Percentiles rank a stretch among this genome's conserved stretches.
phyloP scores from a whole-genome alignment of 305 asterid genomes.

The Euphrasia arctica region DNA sequence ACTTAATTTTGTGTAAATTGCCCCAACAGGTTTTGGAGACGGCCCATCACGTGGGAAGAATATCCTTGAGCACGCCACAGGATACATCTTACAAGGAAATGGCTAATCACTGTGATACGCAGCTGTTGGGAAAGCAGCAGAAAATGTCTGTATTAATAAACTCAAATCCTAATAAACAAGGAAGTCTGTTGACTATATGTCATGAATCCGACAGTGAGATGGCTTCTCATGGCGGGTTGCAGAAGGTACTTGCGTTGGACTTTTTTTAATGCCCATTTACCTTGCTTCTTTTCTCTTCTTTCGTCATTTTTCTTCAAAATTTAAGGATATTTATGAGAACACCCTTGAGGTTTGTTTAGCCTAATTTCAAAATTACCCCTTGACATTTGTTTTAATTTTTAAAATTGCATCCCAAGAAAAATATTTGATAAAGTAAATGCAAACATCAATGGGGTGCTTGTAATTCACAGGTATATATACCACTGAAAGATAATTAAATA shows the following conservation, averaged over 20 bases:
- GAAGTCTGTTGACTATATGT: slow-evolving; percentile 46
- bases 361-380: background rate
- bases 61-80: slow-evolving; percentile 68
- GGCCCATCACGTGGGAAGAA: slow-evolving; percentile 74
- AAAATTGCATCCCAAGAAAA: background rate
- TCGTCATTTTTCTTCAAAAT: background rate
- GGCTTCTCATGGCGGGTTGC: slow-evolving; percentile 28
- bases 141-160: slow-evolving; percentile 70
- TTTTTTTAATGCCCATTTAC: background rate
- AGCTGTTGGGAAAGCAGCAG: slow-evolving; percentile 74
- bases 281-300: background rate
- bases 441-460: background rate
- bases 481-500: background rate
- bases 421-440: background rate
- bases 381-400: background rate
- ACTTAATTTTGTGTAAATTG: slow-evolving; percentile 9
- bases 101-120: slow-evolving; percentile 82
- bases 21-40: slow-evolving; percentile 67
- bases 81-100: slow-evolving; percentile 80
- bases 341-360: background rate
- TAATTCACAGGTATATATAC: background rate
- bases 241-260: slow-evolving; percentile 15
- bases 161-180: slow-evolving; percentile 42
- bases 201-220: slow-evolving; percentile 35
- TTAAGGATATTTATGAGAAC: background rate